Evolutionary conservation across 2,329 filamentous ascomycete genomes (phyloP).

Genomic region (Fusarium domesticum): DNA sequence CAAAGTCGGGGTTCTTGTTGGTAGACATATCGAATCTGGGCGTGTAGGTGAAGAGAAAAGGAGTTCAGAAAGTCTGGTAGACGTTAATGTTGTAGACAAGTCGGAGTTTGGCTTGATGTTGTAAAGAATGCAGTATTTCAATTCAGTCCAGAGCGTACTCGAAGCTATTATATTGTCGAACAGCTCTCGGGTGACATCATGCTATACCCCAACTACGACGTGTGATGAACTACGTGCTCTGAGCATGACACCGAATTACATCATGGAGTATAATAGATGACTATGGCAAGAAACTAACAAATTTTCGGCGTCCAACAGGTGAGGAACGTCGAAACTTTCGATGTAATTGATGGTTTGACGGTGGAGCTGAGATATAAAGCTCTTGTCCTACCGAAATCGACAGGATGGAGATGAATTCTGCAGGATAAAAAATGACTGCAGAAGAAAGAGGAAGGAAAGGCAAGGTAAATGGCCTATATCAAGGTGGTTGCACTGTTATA

Average conservation of each 20-base stretch:
- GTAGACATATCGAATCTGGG: constrained; percentile 17
- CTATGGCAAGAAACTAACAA: not conserved
- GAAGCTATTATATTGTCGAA: constrained; percentile 14
- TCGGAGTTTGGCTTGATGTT: not conserved
- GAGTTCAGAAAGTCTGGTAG: too few species aligned
- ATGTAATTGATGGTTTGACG: too few species aligned
- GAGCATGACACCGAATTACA: constrained; percentile 25
- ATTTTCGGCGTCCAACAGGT: not conserved
- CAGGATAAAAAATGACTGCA: too few species aligned
- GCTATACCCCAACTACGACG: constrained; percentile 10
- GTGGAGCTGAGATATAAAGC: too few species aligned
- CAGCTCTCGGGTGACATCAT: constrained; percentile 19
- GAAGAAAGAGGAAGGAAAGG: too few species aligned
- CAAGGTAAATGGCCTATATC: too few species aligned
- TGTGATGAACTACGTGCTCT: constrained; percentile 1
- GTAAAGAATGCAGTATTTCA: not conserved
- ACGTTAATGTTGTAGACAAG: too few species aligned
- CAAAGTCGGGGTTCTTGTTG: constrained; percentile 15
- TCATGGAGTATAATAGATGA: constrained; percentile 11
- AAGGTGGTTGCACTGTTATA: too few species aligned
- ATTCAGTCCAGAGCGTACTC: not conserved
- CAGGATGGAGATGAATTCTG: too few species aligned
- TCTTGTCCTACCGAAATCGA: too few species aligned
- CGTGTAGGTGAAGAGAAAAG: not conserved
- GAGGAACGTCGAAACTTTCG: too few species aligned